phyloP scores from a whole-genome alignment of 1,139 yeast species.

The Taphrina pruni region DNA sequence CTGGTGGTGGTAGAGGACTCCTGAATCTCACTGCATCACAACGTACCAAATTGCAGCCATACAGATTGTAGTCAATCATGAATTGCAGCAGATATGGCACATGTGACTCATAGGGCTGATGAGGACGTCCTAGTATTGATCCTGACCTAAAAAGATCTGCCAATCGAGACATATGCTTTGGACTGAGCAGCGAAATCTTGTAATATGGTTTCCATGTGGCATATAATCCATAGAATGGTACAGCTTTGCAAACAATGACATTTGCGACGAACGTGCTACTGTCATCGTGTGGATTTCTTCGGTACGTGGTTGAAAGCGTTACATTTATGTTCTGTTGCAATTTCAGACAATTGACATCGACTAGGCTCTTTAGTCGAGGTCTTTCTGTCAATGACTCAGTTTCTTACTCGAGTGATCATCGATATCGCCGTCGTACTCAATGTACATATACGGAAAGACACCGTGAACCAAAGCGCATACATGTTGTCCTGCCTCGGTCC shows the following conservation, averaged over 20 bases:
- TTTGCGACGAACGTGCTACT: conserved; percentile 63
- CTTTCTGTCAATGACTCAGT: background rate
- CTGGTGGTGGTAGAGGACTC: conserved; percentile 44
- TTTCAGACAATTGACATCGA: conserved; percentile 28
- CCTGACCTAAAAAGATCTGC: conserved; percentile 66
- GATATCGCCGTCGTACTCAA: conserved; percentile 60
- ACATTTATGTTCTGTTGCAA: conserved; percentile 48
- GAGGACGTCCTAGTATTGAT: conserved; percentile 52
- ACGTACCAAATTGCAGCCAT: conserved; percentile 80
- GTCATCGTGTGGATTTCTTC: conserved; percentile 49
- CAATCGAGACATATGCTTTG: conserved; percentile 64
- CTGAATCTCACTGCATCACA: conserved; percentile 47
- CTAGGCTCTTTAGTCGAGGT: conserved; percentile 13
- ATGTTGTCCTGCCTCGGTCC: conserved; percentile 61
- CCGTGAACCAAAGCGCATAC: conserved; percentile 79
- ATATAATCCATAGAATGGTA: conserved; percentile 83
- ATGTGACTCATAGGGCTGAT: conserved; percentile 76
- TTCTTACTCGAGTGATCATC: conserved; percentile 47
- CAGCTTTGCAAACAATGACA: conserved; percentile 71
- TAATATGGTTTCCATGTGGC: conserved; percentile 67
- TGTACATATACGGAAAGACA: conserved; percentile 76
- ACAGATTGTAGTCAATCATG: conserved; percentile 78
- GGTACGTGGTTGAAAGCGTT: conserved; percentile 49
- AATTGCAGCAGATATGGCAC: conserved; percentile 79
- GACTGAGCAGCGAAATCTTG: conserved; percentile 72